Conservation (phyloP, 768 basidiomycete species). For the Leccinum disarticulatum region DNA sequence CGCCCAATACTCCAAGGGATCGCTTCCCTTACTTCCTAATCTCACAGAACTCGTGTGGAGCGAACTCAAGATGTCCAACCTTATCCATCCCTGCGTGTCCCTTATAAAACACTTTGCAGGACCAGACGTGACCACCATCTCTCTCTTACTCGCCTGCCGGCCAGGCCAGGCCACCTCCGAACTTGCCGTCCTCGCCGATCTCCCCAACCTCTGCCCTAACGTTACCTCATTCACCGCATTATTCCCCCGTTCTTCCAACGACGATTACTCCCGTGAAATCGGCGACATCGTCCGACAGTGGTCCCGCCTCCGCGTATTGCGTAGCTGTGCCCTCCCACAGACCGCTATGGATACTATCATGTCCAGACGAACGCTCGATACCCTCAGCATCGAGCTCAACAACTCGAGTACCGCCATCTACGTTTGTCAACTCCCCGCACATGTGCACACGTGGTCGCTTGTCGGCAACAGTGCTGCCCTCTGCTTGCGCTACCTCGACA, state of each 20-base stretch:
- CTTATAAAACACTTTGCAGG: slow-evolving; percentile 28
- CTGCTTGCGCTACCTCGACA: slow-evolving; percentile 23
- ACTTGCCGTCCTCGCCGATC: slow-evolving; percentile 18
- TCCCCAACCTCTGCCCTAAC: slow-evolving; percentile 26
- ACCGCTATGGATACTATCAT: slow-evolving; percentile 20
- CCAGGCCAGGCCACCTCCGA: slow-evolving; percentile 24
- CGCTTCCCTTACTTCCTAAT: slow-evolving; percentile 27
- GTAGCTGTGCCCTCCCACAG: slow-evolving; percentile 22
- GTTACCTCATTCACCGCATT: slow-evolving; percentile 26
- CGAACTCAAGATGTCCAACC: slow-evolving; percentile 23
- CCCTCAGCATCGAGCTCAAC: slow-evolving; percentile 29
- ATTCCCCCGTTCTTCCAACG: slow-evolving; percentile 29
- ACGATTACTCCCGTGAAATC: slow-evolving; percentile 27
- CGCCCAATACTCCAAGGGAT: slow-evolving; percentile 9
- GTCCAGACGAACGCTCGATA: slow-evolving; percentile 13
- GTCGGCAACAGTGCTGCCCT: slow-evolving; percentile 24
- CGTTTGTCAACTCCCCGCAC: slow-evolving; percentile 18
- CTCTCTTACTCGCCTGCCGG: slow-evolving; percentile 26
- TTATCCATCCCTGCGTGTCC: slow-evolving; percentile 23
- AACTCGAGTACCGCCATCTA: slow-evolving; percentile 21
- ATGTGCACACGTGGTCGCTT: slow-evolving; percentile 22
- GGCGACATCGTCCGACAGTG: slow-evolving; percentile 24
- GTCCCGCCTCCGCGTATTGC: slow-evolving; percentile 18
- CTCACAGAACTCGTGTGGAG: slow-evolving; percentile 27
- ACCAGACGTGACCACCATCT: slow-evolving; percentile 18